Evolutionary conservation across 2,329 filamentous ascomycete species (phyloP).

Genomic region (Fusarium incarnatum): DNA sequence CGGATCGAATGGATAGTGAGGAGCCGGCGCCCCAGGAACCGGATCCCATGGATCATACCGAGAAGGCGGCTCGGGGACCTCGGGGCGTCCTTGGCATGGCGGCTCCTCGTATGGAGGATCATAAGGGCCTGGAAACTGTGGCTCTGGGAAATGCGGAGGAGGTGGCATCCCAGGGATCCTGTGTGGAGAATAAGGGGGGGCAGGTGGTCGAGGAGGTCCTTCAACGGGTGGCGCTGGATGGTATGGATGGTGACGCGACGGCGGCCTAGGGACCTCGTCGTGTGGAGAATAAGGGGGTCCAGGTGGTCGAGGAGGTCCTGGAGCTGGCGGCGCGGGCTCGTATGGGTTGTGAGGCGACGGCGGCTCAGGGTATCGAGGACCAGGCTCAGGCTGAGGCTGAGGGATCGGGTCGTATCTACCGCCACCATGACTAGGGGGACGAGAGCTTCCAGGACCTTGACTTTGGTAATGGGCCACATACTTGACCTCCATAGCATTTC

Average conservation of each 20-base stretch:
- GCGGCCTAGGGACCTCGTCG: no score
- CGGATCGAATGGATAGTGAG: background rate
- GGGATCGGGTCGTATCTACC: background rate
- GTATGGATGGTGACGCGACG: no score
- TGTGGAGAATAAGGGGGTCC: no score
- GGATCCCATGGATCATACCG: background rate
- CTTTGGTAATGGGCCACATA: conserved; percentile 57
- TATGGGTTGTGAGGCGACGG: background rate
- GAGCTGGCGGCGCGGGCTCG: fast-evolving
- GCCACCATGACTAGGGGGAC: background rate
- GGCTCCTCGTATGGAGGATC: background rate
- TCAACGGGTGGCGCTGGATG: no score
- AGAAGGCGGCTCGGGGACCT: background rate
- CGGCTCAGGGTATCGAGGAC: background rate
- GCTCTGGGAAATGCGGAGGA: no score
- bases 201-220: no score
- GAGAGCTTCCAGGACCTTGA: background rate
- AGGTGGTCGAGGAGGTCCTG: no score
- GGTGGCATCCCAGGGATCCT: no score
- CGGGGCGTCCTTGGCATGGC: background rate
- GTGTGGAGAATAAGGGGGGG: no score
- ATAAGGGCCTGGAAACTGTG: background rate
- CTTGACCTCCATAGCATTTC: conserved; percentile 60
- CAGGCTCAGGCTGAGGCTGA: background rate
- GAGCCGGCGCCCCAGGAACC: background rate